Evolutionary conservation across 2,329 filamentous ascomycete species (phyloP).

Genomic region (Aureobasidium subglaciale): DNA sequence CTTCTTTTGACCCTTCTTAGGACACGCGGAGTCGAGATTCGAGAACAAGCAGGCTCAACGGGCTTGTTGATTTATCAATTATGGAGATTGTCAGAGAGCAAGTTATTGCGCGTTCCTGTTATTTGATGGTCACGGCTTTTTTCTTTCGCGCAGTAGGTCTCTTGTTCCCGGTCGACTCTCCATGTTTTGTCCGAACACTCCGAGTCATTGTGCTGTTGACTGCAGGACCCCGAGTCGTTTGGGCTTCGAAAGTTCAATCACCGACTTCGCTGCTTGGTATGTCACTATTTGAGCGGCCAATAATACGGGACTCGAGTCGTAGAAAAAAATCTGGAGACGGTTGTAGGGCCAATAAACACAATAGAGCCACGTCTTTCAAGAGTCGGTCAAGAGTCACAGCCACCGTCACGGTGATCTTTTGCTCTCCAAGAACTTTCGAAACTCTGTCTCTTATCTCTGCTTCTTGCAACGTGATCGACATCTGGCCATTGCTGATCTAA

Average conservation of each 20-base stretch:
- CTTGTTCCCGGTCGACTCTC: neutral
- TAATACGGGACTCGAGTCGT: neutral
- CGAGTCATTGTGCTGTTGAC: neutral
- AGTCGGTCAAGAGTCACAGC: neutral
- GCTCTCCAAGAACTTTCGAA: neutral
- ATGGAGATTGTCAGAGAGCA: neutral
- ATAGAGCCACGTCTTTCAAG: neutral
- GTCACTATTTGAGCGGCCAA: neutral
- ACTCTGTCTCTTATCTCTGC: neutral
- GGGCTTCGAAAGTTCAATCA: neutral
- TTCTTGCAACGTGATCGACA: neutral
- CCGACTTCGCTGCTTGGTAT: slow-evolving; percentile 1
- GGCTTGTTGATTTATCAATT: neutral
- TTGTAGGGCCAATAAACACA: neutral
- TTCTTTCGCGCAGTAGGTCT: neutral
- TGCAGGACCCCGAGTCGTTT: neutral
- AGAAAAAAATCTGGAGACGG: neutral
- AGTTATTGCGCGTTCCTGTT: neutral
- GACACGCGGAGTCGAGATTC: slow-evolving; percentile 5
- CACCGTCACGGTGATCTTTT: neutral
- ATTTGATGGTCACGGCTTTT: neutral
- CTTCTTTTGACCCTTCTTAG: neutral
- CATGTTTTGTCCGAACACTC: neutral
- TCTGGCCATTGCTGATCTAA: neutral
- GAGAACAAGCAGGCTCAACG: neutral